Conservation (phyloP, 176 grass and related monocot genomes). For the Oryza glumipatula region DNA sequence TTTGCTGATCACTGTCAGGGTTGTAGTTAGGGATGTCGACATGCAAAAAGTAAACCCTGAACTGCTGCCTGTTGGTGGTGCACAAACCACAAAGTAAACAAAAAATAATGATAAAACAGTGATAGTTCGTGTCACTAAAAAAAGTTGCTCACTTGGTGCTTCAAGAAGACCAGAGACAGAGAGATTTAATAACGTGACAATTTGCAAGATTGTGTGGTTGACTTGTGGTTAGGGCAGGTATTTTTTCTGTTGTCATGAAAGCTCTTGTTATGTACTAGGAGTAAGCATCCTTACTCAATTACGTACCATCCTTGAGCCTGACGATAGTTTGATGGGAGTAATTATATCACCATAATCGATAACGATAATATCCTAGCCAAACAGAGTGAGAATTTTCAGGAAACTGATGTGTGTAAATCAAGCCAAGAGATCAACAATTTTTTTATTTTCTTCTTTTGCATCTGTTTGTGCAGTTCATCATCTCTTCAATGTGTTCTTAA, state of each 20-base stretch:
- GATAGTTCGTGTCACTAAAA: constrained; percentile 20
- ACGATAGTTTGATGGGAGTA: too few relatives aligned
- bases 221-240: not conserved
- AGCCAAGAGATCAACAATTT: not conserved
- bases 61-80: not conserved
- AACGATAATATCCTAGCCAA: not conserved
- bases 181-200: not conserved
- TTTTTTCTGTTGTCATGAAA: not conserved
- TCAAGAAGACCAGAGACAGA: not conserved
- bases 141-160: not conserved
- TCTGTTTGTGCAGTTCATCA: not conserved
- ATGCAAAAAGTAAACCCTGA: constrained; percentile 1
- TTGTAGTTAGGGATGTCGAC: constrained; percentile 19
- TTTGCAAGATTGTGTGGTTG: not conserved
- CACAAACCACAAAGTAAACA: not conserved
- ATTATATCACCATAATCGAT: not conserved
- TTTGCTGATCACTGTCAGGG: not conserved
- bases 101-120: not conserved
- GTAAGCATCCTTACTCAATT: too few relatives aligned
- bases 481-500: not conserved
- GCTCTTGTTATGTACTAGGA: not conserved
- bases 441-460: too few relatives aligned
- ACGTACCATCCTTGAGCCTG: too few relatives aligned
- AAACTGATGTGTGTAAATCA: not conserved
- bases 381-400: not conserved